Evolutionary conservation across 2,329 filamentous ascomycete genomes (phyloP).

Genomic region (Arthrobotrys sphaeroides): DNA sequence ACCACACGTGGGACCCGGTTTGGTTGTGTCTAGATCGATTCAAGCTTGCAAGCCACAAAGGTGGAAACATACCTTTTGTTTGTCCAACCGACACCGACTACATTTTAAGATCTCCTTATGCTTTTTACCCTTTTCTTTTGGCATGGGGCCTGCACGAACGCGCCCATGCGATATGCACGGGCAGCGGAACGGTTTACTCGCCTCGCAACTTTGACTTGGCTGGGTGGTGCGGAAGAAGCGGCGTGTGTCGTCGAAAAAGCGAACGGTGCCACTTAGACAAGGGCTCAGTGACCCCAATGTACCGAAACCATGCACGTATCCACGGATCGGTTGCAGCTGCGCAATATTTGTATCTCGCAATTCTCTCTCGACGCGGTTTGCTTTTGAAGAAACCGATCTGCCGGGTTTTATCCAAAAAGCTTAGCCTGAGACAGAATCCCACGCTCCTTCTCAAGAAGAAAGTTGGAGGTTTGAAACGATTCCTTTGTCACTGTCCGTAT

Average conservation of each 20-base stretch:
- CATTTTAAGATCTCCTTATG: conserved; percentile 55
- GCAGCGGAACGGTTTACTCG: conserved; percentile 39
- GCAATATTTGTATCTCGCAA: conserved; percentile 49
- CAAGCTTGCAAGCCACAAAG: conserved; percentile 7
- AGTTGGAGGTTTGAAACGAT: conserved; percentile 16
- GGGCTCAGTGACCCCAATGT: conserved; percentile 51
- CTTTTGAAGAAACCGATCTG: conserved; percentile 44
- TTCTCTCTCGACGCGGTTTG: conserved; percentile 34
- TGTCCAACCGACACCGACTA: conserved; percentile 50
- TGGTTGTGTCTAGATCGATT: conserved; percentile 26
- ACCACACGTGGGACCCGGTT: neutral
- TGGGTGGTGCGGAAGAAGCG: conserved; percentile 9
- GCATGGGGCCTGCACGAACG: conserved; percentile 46
- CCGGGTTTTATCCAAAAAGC: conserved; percentile 46
- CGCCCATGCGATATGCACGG: conserved; percentile 49
- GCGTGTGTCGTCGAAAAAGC: conserved; percentile 39
- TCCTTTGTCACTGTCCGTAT: conserved; percentile 25
- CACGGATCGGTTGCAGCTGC: conserved; percentile 45
- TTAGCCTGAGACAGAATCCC: conserved; percentile 53
- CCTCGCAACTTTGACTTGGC: conserved; percentile 35
- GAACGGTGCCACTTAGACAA: conserved; percentile 52
- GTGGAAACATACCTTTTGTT: conserved; percentile 51
- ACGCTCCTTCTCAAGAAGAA: conserved; percentile 35
- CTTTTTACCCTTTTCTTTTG: conserved; percentile 54
- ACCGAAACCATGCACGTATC: conserved; percentile 52